These are phyloP conservation scores for Phytopythium vexans DNA, from an alignment of 352 stramenopile genomes.

Conservation along the genomic window DNA sequence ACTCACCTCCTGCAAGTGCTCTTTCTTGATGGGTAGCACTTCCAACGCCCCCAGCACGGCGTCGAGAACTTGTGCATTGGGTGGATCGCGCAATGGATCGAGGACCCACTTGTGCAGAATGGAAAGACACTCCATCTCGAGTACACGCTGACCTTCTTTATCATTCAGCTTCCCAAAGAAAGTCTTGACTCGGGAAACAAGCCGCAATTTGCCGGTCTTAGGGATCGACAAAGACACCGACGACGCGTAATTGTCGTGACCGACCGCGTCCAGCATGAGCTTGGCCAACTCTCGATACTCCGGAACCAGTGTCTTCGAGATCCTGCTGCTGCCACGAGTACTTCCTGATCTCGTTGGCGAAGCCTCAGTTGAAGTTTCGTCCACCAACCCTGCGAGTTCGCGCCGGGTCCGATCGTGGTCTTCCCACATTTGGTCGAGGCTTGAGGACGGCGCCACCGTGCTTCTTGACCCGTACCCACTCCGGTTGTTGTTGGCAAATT, in stretches of 20 bases:
- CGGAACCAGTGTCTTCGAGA: constrained; percentile 41
- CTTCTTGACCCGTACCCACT: constrained; percentile 26
- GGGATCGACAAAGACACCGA: constrained; percentile 69
- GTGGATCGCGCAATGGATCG: constrained; percentile 14
- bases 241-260: constrained; percentile 74
- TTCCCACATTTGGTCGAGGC: constrained; percentile 56
- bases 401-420: constrained; percentile 52
- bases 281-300: constrained; percentile 65
- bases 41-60: constrained; percentile 48
- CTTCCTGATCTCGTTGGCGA: constrained; percentile 5
- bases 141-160: constrained; percentile 42
- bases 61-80: constrained; percentile 70
- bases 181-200: constrained; percentile 68
- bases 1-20: constrained; percentile 57
- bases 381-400: constrained; percentile 25
- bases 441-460: constrained; percentile 7
- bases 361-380: constrained; percentile 6
- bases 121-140: constrained; percentile 58
- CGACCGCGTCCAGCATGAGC: constrained; percentile 64
- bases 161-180: constrained; percentile 65
- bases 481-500: constrained; percentile 5
- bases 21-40: constrained; percentile 53
- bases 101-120: constrained; percentile 63
- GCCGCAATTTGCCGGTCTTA: constrained; percentile 68
- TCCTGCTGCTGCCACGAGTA: constrained; percentile 12